Conservation (phyloP, 305 asterid species). For the Fraxinus greggii region DNA sequence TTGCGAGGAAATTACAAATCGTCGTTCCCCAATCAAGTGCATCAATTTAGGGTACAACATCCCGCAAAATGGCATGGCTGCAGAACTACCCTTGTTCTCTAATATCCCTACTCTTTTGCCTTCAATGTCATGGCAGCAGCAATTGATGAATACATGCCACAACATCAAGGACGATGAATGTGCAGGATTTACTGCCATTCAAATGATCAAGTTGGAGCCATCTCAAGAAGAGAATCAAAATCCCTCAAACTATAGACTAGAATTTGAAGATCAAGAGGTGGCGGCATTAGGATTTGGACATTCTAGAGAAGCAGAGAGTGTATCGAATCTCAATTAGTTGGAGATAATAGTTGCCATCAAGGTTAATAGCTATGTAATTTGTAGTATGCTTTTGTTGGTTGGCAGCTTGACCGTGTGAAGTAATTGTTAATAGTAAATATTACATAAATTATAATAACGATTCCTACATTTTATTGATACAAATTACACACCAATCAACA, state of each 20-base stretch:
- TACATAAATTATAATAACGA: not conserved
- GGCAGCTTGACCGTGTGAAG: constrained; percentile 22
- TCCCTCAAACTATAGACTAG: constrained; percentile 25
- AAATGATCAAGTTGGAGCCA: constrained; percentile 35
- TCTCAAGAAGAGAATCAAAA: constrained; percentile 32
- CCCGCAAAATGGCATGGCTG: constrained; percentile 42
- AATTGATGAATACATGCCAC: constrained; percentile 18
- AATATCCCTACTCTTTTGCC: constrained; percentile 58
- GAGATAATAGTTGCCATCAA: not conserved
- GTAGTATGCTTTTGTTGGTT: constrained; percentile 8
- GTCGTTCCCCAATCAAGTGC: constrained; percentile 41
- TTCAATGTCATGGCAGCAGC: constrained; percentile 20
- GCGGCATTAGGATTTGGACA: constrained; percentile 32
- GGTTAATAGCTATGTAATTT: not conserved
- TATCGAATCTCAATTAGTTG: constrained; percentile 34
- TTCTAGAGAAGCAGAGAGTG: constrained; percentile 20
- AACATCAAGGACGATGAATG: constrained; percentile 25
- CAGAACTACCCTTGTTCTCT: constrained; percentile 47
- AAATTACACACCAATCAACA: not conserved
- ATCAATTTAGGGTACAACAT: constrained; percentile 47
- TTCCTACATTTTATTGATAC: not conserved
- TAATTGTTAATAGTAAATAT: constrained; percentile 26
- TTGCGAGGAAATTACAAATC: constrained; percentile 22
- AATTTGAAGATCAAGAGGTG: constrained; percentile 25
- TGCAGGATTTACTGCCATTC: constrained; percentile 16